Conservation (phyloP, 2,329 filamentous ascomycete genomes). For the Trichoderma sp. region DNA sequence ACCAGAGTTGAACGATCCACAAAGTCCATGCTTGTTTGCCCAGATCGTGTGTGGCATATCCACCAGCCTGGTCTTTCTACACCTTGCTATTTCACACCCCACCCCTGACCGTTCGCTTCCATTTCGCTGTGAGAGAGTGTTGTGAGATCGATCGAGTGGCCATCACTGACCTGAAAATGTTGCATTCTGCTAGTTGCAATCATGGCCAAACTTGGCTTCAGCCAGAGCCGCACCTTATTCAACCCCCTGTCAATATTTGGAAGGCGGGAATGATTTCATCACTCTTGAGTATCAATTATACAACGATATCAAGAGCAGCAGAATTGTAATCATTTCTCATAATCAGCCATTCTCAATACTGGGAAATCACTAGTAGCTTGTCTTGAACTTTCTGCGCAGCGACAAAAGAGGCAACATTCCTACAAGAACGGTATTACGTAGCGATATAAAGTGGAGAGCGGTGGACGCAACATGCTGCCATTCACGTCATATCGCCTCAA, state of each 20-base stretch:
- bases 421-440: not conserved
- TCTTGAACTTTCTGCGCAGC: not conserved
- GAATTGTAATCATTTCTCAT: not conserved
- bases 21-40: not conserved
- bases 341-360: not conserved
- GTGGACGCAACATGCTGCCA: not conserved
- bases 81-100: not conserved
- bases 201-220: not conserved
- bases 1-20: slow-evolving; percentile 19
- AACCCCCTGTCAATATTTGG: not conserved
- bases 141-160: not conserved
- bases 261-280: not conserved
- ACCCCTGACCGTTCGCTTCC: not conserved
- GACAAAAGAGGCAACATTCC: not conserved
- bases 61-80: not conserved
- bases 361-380: not conserved
- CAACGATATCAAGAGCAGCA: not conserved
- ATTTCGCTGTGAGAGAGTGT: not conserved
- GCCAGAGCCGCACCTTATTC: not conserved
- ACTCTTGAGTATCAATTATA: not conserved
- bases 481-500: slow-evolving; percentile 16
- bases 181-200: not conserved
- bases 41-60: slow-evolving; percentile 15
- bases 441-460: not conserved
- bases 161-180: not conserved